phyloP scores from a whole-genome alignment of 441 rosid genomes.

The Aquilaria agallochum region DNA sequence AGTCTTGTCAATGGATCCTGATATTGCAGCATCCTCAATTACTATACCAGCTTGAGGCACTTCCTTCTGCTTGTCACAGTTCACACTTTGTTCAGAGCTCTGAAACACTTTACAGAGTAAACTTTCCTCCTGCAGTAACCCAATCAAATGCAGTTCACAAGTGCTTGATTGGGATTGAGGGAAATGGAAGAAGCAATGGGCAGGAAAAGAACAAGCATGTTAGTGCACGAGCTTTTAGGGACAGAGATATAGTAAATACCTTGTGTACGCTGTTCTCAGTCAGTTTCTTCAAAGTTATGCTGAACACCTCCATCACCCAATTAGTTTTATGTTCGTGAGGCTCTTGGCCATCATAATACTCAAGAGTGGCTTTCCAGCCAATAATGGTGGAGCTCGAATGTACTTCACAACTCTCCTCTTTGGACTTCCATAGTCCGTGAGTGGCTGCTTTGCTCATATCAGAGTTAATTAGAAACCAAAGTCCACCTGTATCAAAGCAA shows the following conservation, averaged over 20 bases:
- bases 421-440: slow-evolving; percentile 41
- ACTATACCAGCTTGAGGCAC: not conserved
- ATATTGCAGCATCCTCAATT: slow-evolving; percentile 6
- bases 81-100: slow-evolving; percentile 7
- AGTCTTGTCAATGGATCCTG: slow-evolving; percentile 27
- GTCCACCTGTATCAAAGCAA: slow-evolving; percentile 23
- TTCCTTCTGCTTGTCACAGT: slow-evolving; percentile 12
- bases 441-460: slow-evolving; percentile 17
- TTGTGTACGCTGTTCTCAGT: slow-evolving; percentile 22
- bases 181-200: slow-evolving; percentile 5
- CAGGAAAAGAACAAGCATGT: slow-evolving; percentile 8
- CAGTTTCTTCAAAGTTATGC: slow-evolving; percentile 23
- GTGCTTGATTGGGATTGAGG: slow-evolving; percentile 18
- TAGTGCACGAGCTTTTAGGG: slow-evolving; percentile 5
- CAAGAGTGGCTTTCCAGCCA: slow-evolving; percentile 46
- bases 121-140: slow-evolving; percentile 37
- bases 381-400: slow-evolving; percentile 26
- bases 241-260: slow-evolving; percentile 20
- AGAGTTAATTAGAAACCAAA: slow-evolving; percentile 39
- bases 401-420: slow-evolving; percentile 32
- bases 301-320: slow-evolving; percentile 53
- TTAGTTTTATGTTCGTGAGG: slow-evolving; percentile 26
- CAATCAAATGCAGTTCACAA: slow-evolving; percentile 23
- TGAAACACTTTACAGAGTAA: slow-evolving; percentile 41
- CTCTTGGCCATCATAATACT: slow-evolving; percentile 29